Conservation (phyloP, 148 eudicot species). For the Vaccinium corymbosum region DNA sequence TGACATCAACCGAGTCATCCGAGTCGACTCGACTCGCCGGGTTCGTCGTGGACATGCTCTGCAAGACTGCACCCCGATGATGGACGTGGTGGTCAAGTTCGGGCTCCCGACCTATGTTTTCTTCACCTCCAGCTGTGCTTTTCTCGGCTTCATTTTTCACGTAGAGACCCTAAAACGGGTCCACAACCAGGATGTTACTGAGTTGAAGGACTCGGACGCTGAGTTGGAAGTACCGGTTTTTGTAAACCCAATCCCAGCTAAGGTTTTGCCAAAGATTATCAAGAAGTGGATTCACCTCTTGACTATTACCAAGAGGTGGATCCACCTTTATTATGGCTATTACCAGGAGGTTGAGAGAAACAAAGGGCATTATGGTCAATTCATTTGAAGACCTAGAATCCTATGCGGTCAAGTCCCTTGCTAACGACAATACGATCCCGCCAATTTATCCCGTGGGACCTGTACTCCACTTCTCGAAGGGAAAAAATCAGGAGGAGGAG, state of each 20-base stretch:
- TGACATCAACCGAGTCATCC: background rate
- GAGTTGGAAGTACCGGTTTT: conserved; percentile 2
- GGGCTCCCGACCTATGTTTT: conserved; percentile 25
- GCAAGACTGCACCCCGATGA: conserved; percentile 12
- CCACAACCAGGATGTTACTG: conserved; percentile 6
- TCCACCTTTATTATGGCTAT: conserved; percentile 18
- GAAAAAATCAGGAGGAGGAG: too few relatives aligned
- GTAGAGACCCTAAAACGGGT: conserved; percentile 14
- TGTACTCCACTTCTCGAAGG: too few relatives aligned
- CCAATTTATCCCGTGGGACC: too few relatives aligned
- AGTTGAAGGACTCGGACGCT: background rate
- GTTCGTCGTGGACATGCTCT: conserved; percentile 33
- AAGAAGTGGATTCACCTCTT: too few relatives aligned
- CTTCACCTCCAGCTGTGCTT: conserved; percentile 19
- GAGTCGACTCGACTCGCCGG: conserved; percentile 14
- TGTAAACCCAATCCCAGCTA: conserved; percentile 12
- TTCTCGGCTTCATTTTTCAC: conserved; percentile 16
- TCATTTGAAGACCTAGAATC: too few relatives aligned
- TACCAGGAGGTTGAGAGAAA: too few relatives aligned
- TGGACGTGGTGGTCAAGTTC: conserved; percentile 27
- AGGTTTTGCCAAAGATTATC: too few relatives aligned
- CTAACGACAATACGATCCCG: too few relatives aligned
- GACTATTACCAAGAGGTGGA: too few relatives aligned
- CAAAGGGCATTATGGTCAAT: too few relatives aligned
- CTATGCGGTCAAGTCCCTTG: too few relatives aligned